These are phyloP conservation scores for Neonectria sp. DNA, from an alignment of 2,329 filamentous ascomycete species.

Conservation along the genomic window DNA sequence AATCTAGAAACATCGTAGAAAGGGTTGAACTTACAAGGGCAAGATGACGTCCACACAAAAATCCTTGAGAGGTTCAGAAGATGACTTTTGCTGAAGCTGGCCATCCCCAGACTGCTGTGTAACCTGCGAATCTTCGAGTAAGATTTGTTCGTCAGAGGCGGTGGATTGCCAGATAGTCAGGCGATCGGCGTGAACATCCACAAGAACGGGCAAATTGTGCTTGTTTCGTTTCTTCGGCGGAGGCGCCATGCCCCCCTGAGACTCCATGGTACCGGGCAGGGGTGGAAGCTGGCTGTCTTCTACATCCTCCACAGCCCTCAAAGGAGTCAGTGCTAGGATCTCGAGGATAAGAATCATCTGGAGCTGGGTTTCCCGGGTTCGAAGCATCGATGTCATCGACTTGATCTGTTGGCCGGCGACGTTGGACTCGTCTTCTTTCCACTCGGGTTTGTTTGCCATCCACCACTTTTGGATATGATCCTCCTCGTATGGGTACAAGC, in stretches of 20 bases:
- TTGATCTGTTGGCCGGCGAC: slow-evolving; percentile 69
- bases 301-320: slow-evolving; percentile 58
- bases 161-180: slow-evolving; percentile 89
- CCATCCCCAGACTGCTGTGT: slow-evolving; percentile 51
- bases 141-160: slow-evolving; percentile 70
- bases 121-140: slow-evolving; percentile 65
- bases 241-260: slow-evolving; percentile 48
- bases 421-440: slow-evolving; percentile 63
- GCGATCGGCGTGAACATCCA: slow-evolving; percentile 83
- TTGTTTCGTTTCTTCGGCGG: slow-evolving; percentile 70
- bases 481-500: slow-evolving; percentile 78
- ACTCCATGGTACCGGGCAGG: slow-evolving; percentile 56
- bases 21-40: slow-evolving; percentile 75
- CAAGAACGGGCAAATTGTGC: slow-evolving; percentile 74
- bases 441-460: slow-evolving; percentile 68
- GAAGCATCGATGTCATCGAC: slow-evolving; percentile 75
- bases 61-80: slow-evolving; percentile 77
- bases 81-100: slow-evolving; percentile 57
- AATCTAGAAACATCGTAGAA: background rate
- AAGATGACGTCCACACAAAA: slow-evolving; percentile 87
- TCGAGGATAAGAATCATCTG: slow-evolving; percentile 87
- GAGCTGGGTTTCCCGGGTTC: slow-evolving; percentile 83
- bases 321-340: slow-evolving; percentile 77
- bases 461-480: slow-evolving; percentile 80
- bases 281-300: slow-evolving; percentile 64